Evolutionary conservation across 2,329 filamentous ascomycete genomes (phyloP).

Genomic region (Xylaria arbuscula): DNA sequence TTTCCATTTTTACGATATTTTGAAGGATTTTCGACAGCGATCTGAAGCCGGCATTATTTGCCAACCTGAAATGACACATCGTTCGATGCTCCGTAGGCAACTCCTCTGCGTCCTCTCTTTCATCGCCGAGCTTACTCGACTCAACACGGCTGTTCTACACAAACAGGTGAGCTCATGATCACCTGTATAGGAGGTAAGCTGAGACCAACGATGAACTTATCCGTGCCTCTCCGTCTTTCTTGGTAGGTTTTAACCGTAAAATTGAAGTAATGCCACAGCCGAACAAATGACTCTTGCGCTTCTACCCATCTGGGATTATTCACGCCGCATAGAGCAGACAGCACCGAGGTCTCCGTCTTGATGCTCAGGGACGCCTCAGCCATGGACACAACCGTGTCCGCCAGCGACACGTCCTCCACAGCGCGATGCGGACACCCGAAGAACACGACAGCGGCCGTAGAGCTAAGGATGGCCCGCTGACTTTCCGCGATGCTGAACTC

Average conservation of each 20-base stretch:
- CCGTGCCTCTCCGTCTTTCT: conserved; percentile 7
- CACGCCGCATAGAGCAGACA: conserved; percentile 27
- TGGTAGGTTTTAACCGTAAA: conserved; percentile 35
- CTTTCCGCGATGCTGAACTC: conserved; percentile 16
- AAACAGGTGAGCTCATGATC: conserved; percentile 19
- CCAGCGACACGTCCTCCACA: conserved; percentile 6
- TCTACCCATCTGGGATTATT: conserved; percentile 25
- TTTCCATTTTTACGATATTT: conserved; percentile 30
- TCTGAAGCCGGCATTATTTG: conserved; percentile 24
- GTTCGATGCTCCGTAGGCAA: conserved; percentile 27
- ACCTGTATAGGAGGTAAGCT: background rate
- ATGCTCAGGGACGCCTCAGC: conserved; percentile 16
- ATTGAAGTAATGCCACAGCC: conserved; percentile 34
- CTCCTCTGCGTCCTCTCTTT: conserved; percentile 28
- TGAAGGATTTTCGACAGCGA: conserved; percentile 22
- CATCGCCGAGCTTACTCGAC: conserved; percentile 24
- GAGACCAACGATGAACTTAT: conserved; percentile 19
- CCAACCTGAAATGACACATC: conserved; percentile 32
- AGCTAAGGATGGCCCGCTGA: conserved; percentile 26
- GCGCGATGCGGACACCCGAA: conserved; percentile 33
- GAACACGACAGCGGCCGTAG: conserved; percentile 31
- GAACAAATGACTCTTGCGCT: conserved; percentile 30
- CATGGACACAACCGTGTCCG: conserved; percentile 24
- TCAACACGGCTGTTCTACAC: conserved; percentile 18
- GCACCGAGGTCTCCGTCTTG: conserved; percentile 16